Evolutionary conservation across 768 basidiomycete genomes (phyloP), one percentile per base, ranked within the genome.

Genomic region (Trametes gibbosa): DNA sequence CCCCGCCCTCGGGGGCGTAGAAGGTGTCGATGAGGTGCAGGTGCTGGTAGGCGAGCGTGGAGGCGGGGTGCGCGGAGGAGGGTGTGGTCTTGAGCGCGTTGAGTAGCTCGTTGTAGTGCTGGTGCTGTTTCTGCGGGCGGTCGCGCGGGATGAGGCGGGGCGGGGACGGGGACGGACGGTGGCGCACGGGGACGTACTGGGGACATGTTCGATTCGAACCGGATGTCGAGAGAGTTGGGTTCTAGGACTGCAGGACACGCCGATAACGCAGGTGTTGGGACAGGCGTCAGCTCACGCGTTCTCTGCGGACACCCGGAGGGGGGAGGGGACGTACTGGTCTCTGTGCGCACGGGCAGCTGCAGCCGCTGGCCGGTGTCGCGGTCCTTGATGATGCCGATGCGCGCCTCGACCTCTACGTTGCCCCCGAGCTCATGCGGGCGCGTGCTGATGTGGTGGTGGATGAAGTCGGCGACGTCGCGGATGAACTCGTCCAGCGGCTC

Each of bases 401-500:
- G 96, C 2, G 92, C 94, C 73, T 96, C 95, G 10, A 96, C 88
- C 76, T 96, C 95, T 24, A 96, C 81, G 37, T 74, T 77, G 34
- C 84, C 83, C 51, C 65, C 70, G 10, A 81, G 68, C 63, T 84
- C 79, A 19, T 59, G 56, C 0, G 84, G 81, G 23, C 81, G 80
- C 5, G 77, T 84, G 53, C 70, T 67, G 65, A 92, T 84, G 76
- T 81, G 85, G 67, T 87, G 85, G 73, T 85, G 85, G 39, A 95
- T 77, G 73, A 92, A 97, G 74, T 96, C 92, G 37, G 92, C 94
- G 56, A 97, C 81, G 70, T 93, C 90, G 69, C 85, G 85, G 70
- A 94, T 93, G 69, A 97, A 95, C 69, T 96, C 95, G 72, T 97
- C 95, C 29, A 92, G 76, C 1, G 94, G 94, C 69, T 95, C 94